Percentiles rank a stretch among this genome's conserved stretches.
Evolutionary conservation across 2,329 filamentous ascomycete species (phyloP).

Genomic region (Zopfia rhizophila): DNA sequence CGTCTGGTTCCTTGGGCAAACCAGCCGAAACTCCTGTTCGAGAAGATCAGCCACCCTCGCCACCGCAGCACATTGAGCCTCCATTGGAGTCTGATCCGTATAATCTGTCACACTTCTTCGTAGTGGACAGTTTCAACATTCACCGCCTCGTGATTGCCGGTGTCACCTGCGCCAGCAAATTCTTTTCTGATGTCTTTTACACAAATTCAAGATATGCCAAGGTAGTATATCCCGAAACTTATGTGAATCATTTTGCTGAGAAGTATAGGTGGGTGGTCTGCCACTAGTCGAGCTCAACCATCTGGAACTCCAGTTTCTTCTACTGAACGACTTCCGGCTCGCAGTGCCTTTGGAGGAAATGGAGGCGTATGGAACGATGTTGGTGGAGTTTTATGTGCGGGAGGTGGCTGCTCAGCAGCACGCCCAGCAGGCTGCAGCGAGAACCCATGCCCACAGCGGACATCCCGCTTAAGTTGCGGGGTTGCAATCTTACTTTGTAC

Average conservation of each 20-base stretch:
- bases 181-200: constrained; percentile 99
- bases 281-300: constrained; percentile 94
- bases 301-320: constrained; percentile 92
- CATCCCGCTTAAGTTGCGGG: constrained; percentile 10
- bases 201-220: constrained; percentile 99
- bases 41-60: constrained; percentile 47
- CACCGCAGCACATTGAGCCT: constrained; percentile 47
- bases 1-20: constrained; percentile 60
- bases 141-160: constrained; percentile 96
- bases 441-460: constrained; percentile 16
- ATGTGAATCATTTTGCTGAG: constrained; percentile 21
- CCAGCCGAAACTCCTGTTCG: constrained; percentile 41
- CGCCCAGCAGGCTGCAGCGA: constrained; percentile 36
- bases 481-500: no score
- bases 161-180: constrained; percentile 98
- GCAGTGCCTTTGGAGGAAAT: constrained; percentile 94
- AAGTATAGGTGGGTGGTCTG: constrained; percentile 84
- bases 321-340: constrained; percentile 95
- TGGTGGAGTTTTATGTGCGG: constrained; percentile 96
- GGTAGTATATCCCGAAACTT: constrained; percentile 64
- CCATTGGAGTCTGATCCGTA: constrained; percentile 58
- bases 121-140: constrained; percentile 99
- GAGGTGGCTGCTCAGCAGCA: constrained; percentile 79
- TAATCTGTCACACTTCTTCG: constrained; percentile 78
- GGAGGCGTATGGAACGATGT: constrained; percentile 97